Base-by-base conservation (phyloP, 352 stramenopile species). In the Elongisporangium anandrum region DNA sequence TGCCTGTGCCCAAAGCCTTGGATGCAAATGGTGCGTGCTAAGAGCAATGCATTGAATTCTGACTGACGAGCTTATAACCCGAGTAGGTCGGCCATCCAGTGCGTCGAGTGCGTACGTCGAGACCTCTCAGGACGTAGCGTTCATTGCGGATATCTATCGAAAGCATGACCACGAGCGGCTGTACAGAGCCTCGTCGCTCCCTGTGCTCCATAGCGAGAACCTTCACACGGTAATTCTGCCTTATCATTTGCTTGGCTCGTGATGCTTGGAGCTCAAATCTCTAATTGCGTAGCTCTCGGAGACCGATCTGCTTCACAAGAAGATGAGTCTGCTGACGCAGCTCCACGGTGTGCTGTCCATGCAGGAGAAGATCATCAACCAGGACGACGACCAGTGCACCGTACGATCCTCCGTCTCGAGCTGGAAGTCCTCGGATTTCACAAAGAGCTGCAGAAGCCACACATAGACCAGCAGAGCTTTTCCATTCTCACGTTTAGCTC, bases 381-480 rank as follows among this genome's bases (percentile, higher is more conserved):
- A 41, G 29, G 29, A 41, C 29, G 81, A 89, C 50, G 79, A 89
- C 54, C 74, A 89, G 63, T 79, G 75, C 50, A 89, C 77, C 0
- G 59, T 91, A 8, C 75, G 73, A n/a, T 91, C 81, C 12, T 72
- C 77, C 10, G 77, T 91, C 39, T 91, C 81, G 19, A 91, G 81
- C 64, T 91, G 79, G 76, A 85, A 87, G 52, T 88, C 80, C 13
- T 59, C 52, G 17, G 61, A 68, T 55, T 62, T 60, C 9, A n/a
- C n/a, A n/a, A 38, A 53, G 45, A 61, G 47, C 53, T 39, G 50
- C 23, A 52, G 24, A 20, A 64, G 51, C 53, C 53, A 52, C 50
- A 29, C 20, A 21, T 23, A 50, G 56, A 20, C 41, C 39, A 52
- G 38, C 22, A 61, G 19, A 49, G 52, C 20, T 20, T 45, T 52